Conservation (phyloP, 495 filamentous ascomycete genomes). For the Podospora sp. region DNA sequence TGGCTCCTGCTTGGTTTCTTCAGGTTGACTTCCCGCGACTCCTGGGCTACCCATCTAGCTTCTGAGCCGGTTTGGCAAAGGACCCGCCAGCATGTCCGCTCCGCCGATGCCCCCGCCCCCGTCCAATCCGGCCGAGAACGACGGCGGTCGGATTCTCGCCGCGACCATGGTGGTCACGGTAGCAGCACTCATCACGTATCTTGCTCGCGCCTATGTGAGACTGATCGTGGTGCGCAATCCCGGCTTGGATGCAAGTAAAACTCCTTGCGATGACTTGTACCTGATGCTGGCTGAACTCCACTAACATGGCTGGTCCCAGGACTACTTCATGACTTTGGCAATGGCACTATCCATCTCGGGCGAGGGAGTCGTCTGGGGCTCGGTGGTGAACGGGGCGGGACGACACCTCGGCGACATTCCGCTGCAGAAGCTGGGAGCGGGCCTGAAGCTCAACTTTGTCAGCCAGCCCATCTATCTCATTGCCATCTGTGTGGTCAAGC, state of each 20-base stretch:
- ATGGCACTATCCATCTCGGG: conserved; percentile 27
- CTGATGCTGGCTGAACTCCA: too few species aligned
- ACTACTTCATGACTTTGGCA: conserved; percentile 22
- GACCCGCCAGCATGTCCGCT: conserved; percentile 1
- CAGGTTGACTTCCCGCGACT: too few species aligned
- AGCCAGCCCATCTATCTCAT: conserved; percentile 43
- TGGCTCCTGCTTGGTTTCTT: too few species aligned
- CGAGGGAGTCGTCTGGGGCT: conserved; percentile 36
- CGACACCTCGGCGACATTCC: conserved; percentile 40
- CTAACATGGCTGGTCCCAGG: too few species aligned
- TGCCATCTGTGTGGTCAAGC: conserved; percentile 48
- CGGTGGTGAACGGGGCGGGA: conserved; percentile 47
- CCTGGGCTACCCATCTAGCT: too few species aligned
- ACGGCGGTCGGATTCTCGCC: conserved; percentile 45
- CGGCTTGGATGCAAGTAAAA: conserved; percentile 46
- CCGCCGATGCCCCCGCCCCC: neutral
- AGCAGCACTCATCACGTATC: conserved; percentile 31
- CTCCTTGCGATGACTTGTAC: too few species aligned
- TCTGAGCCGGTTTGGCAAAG: too few species aligned
- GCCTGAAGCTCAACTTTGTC: conserved; percentile 48
- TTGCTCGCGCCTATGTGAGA: conserved; percentile 50
- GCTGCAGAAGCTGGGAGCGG: conserved; percentile 25
- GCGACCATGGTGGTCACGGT: conserved; percentile 42
- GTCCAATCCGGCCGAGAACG: conserved; percentile 37
- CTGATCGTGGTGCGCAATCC: conserved; percentile 45